Conservation (phyloP, 1,139 yeast species). For the Kodamaea fungicola region DNA sequence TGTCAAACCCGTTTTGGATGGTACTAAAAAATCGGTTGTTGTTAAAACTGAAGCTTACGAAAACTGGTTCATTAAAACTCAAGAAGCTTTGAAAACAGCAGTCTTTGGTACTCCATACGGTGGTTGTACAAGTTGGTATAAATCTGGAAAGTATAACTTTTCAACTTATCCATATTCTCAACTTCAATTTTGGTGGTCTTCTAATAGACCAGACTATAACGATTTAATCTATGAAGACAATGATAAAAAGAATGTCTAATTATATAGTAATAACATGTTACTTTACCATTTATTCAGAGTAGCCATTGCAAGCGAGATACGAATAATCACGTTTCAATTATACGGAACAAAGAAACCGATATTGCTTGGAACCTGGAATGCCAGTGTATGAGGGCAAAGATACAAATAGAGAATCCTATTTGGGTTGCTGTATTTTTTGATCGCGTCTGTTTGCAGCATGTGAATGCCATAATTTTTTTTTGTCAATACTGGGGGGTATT, state of each 20-base stretch:
- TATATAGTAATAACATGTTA: too few relatives aligned
- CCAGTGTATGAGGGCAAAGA: too few relatives aligned
- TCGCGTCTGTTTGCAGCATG: too few relatives aligned
- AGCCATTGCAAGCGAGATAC: too few relatives aligned
- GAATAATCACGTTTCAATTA: too few relatives aligned
- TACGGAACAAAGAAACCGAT: too few relatives aligned
- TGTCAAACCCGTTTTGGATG: slow-evolving; percentile 26
- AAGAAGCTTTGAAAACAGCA: slow-evolving; percentile 23
- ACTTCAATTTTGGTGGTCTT: slow-evolving; percentile 28
- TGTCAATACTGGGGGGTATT: too few relatives aligned
- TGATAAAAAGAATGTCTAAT: slow-evolving; percentile 3
- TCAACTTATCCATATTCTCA: slow-evolving; percentile 43
- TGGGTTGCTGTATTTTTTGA: too few relatives aligned
- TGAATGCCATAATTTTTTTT: too few relatives aligned
- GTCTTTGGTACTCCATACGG: slow-evolving; percentile 44
- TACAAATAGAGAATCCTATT: too few relatives aligned
- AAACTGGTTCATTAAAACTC: slow-evolving; percentile 32
- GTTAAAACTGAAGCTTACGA: slow-evolving; percentile 34
- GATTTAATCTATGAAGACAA: slow-evolving; percentile 18
- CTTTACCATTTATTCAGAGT: too few relatives aligned
- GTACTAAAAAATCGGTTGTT: slow-evolving; percentile 24
- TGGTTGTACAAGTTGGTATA: slow-evolving; percentile 45
- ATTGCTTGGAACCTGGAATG: too few relatives aligned
- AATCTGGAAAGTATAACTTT: slow-evolving; percentile 25
- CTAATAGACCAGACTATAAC: slow-evolving; percentile 25